These are phyloP conservation scores for Neocucurbitaria cava DNA, from an alignment of 2,329 filamentous ascomycete genomes.

Conservation along the genomic window DNA sequence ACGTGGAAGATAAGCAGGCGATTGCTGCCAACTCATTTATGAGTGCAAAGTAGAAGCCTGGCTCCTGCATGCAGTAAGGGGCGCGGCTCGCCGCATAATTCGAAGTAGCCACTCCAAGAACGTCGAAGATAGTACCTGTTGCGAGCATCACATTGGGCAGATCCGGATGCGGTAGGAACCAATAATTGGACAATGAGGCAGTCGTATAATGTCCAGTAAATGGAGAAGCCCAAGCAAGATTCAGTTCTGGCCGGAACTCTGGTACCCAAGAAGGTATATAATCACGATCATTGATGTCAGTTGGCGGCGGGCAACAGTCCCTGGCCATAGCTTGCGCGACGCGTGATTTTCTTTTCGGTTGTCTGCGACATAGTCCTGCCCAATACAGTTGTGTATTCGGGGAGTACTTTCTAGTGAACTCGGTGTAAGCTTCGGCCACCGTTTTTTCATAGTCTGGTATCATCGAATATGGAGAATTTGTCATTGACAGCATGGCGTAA, in stretches of 20 bases:
- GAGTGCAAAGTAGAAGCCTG: not conserved
- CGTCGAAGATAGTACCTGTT: not conserved
- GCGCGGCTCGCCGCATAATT: not conserved
- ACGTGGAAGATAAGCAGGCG: not conserved
- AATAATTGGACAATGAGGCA: not conserved
- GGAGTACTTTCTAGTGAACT: constrained; percentile 4
- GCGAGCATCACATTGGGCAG: not conserved
- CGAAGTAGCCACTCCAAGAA: not conserved
- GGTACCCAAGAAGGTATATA: constrained; percentile 10
- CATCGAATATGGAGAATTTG: not conserved
- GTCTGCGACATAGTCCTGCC: constrained; percentile 1
- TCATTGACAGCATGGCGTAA: constrained; percentile 10
- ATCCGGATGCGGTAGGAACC: not conserved
- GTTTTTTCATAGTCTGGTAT: constrained; percentile 2
- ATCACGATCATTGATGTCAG: constrained; percentile 1
- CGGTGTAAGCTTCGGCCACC: constrained; percentile 3
- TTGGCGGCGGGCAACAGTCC: not conserved
- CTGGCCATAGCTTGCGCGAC: not conserved
- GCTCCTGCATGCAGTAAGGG: not conserved
- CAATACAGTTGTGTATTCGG: constrained; percentile 3
- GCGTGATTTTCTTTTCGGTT: not conserved
- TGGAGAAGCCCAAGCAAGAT: not conserved
- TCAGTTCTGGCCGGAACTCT: constrained; percentile 1
- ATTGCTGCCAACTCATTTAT: not conserved
- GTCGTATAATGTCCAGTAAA: not conserved